Evolutionary conservation across 768 basidiomycete species (phyloP), one percentile per base, ranked within the genome.

Genomic region (Cubamyces lactineus): DNA sequence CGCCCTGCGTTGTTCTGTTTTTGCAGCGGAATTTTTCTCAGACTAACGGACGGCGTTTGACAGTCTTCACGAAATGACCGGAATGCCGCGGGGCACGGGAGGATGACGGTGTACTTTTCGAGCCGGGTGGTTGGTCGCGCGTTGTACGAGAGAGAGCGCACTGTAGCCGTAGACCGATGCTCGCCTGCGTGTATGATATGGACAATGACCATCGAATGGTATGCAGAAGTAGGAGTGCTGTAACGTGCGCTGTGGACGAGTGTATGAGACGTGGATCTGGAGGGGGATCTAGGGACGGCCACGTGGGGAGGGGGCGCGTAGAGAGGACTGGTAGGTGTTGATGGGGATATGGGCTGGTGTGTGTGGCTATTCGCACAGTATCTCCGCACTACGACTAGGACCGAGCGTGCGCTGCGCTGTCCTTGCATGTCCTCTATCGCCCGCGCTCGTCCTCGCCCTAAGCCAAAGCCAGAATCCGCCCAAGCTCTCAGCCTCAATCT

Each of bases 51-150:
- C 34, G 48, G 54, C 26, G 39, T 39, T 52, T 53, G 41, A 45
- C 71, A 78, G 77, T 78, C 54, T 78, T 78, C 65, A 78, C 77
- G 53, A 75, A 75, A 58, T 75, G 66, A 67, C 30, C 16, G 43
- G 41, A 39, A n/a, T n/a, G 34, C 30, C 40, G 48, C 40, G 49
- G 49, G 16, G 57, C 26, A 6, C 23, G 19, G 16, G 38, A 51
- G 48, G 48, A 49, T 26, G 48, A 16, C 17, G 48, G 46, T 47
- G 23, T 62, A 30, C 41, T 56, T 52, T 51, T 24, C 17, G 55
- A 43, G 49, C 19, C 24, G 48, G 24, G 13, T 15, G 26, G 24
- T 5, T 26, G 13, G 21, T 16, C 48, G 26, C 46, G 46, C 23
- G 46, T 19, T 47, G 46, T 24, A 47, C n/a, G 24, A 49, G 24